A percentile compares a stretch with the other conserved stretches of the same genome.
These are phyloP conservation scores for Trametes gibbosa DNA, from an alignment of 768 basidiomycete species.

Conservation along the genomic window DNA sequence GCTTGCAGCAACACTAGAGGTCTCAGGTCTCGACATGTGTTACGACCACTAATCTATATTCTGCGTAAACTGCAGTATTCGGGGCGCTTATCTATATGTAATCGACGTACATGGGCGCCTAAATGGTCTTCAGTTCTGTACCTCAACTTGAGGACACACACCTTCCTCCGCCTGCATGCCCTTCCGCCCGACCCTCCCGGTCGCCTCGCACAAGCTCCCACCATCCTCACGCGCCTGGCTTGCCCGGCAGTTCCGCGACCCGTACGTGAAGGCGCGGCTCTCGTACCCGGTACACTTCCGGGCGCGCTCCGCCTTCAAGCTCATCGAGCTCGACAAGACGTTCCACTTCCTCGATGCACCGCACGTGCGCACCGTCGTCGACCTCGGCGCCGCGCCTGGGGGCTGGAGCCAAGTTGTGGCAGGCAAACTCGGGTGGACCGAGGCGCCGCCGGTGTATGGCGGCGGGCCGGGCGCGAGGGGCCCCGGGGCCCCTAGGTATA, in stretches of 20 bases:
- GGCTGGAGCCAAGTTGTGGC: constrained; percentile 91
- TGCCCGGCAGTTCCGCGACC: constrained; percentile 65
- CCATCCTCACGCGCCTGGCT: constrained; percentile 62
- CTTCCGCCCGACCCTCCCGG: constrained; percentile 30
- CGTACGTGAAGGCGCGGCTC: constrained; percentile 61
- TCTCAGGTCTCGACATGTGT: too few relatives aligned
- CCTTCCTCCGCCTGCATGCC: not conserved
- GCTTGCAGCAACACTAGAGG: too few relatives aligned
- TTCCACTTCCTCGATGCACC: constrained; percentile 51
- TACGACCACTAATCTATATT: too few relatives aligned
- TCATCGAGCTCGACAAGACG: constrained; percentile 70
- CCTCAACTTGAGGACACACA: too few relatives aligned
- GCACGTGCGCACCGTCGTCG: constrained; percentile 66
- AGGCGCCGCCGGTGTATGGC: not conserved
- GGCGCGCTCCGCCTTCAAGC: constrained; percentile 90
- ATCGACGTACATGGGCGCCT: too few relatives aligned
- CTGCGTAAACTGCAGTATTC: too few relatives aligned
- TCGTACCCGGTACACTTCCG: constrained; percentile 53
- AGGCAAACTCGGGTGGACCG: constrained; percentile 53
- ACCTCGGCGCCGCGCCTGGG: constrained; percentile 90
- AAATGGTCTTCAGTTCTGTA: too few relatives aligned
- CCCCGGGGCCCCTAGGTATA: not conserved
- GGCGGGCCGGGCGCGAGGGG: not conserved
- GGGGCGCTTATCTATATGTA: too few relatives aligned
- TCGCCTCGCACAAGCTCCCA: constrained; percentile 30